Conservation (phyloP, 306 rosid genomes). For the Ceratonia siliqua region DNA sequence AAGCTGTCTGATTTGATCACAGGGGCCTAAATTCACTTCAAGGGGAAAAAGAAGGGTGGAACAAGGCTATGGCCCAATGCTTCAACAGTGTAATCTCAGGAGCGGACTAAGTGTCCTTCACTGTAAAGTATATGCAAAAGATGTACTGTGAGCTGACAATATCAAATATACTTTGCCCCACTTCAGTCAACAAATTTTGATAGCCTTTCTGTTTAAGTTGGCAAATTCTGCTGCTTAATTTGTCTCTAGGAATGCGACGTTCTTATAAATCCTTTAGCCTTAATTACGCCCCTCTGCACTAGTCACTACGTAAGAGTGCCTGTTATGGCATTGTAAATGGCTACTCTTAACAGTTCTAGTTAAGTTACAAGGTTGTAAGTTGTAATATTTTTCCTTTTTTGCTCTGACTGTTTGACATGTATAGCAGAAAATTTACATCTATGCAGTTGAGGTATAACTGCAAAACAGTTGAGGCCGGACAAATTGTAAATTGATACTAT, state of each 20-base stretch:
- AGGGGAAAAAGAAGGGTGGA: constrained; percentile 41
- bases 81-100: constrained; percentile 36
- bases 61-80: constrained; percentile 39
- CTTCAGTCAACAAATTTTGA: constrained; percentile 35
- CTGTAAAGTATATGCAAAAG: constrained; percentile 31
- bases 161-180: constrained; percentile 17
- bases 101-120: constrained; percentile 42
- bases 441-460: constrained; percentile 44
- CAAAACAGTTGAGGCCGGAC: constrained; percentile 30
- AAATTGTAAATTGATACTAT: constrained; percentile 39
- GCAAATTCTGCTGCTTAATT: constrained; percentile 37
- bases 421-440: constrained; percentile 43
- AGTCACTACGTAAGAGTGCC: constrained; percentile 39
- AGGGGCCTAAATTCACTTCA: constrained; percentile 53
- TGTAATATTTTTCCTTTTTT: constrained; percentile 36
- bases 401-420: constrained; percentile 49
- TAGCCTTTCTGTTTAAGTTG: constrained; percentile 36
- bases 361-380: constrained; percentile 33
- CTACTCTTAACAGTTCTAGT: constrained; percentile 36
- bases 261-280: constrained; percentile 42
- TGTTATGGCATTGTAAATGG: constrained; percentile 40
- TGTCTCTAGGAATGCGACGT: constrained; percentile 37
- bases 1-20: constrained; percentile 63
- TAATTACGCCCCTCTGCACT: constrained; percentile 34
- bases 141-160: constrained; percentile 33